Conservation (phyloP, 176 grass and related monocot species). For the Avena atlantica region DNA sequence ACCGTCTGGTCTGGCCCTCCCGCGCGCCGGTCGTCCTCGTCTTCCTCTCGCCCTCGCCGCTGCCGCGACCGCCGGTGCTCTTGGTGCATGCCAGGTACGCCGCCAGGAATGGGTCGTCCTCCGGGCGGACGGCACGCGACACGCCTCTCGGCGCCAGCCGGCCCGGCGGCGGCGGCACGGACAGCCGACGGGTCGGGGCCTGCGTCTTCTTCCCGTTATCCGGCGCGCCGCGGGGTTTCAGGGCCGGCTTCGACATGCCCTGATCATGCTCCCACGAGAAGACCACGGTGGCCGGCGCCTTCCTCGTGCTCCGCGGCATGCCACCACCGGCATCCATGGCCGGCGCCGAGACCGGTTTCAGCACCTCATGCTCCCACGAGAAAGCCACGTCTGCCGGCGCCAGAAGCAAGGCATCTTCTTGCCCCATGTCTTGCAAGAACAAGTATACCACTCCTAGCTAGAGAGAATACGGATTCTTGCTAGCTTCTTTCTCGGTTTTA, state of each 20-base stretch:
- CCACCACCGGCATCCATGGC: conserved; percentile 33
- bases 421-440: conserved; percentile 17
- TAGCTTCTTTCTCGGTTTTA: too few relatives aligned
- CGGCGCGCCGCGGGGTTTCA: background rate
- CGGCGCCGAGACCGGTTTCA: too few relatives aligned
- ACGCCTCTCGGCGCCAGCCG: background rate
- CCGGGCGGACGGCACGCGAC: conserved; percentile 44
- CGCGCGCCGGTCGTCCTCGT: background rate
- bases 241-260: conserved; percentile 12
- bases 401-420: conserved; percentile 23
- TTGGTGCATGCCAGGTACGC: conserved; percentile 92
- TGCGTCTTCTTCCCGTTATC: conserved; percentile 36
- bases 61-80: background rate
- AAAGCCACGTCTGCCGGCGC: conserved; percentile 48
- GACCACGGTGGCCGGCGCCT: conserved; percentile 29
- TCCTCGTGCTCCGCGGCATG: conserved; percentile 31
- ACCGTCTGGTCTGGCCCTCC: background rate
- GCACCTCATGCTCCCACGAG: conserved; percentile 58
- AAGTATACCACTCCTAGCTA: too few relatives aligned
- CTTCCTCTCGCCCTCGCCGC: too few relatives aligned
- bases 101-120: conserved; percentile 81
- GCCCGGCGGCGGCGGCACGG: background rate
- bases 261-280: conserved; percentile 72
- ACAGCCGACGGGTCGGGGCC: background rate
- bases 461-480: too few relatives aligned